Conservation (phyloP, 2,329 filamentous ascomycete species). For the Fusarium devonianum region DNA sequence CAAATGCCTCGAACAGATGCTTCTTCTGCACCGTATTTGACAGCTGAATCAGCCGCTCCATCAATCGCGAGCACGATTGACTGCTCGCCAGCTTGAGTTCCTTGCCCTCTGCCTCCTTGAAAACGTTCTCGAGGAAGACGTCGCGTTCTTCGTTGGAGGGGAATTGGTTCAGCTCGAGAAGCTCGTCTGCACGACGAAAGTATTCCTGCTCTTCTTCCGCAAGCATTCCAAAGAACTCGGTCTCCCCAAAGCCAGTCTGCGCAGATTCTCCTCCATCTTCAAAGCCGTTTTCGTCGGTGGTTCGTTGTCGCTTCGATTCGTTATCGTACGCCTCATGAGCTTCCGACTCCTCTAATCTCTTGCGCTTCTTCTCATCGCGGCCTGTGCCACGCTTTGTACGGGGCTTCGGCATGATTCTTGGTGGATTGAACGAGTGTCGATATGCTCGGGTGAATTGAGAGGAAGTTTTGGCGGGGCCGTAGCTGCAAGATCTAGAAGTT, state of each 20-base stretch:
- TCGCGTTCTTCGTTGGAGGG: constrained; percentile 74
- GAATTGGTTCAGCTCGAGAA: constrained; percentile 91
- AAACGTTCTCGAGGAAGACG: constrained; percentile 81
- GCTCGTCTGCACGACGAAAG: constrained; percentile 87
- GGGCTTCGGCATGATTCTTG: constrained; percentile 52
- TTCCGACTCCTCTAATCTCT: constrained; percentile 44
- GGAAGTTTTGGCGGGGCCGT: constrained; percentile 29
- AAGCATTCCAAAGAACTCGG: constrained; percentile 90
- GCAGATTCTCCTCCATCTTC: constrained; percentile 36
- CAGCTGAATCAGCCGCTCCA: constrained; percentile 88
- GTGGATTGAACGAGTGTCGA: constrained; percentile 10
- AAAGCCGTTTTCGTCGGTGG: constrained; percentile 33
- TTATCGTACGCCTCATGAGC: constrained; percentile 29
- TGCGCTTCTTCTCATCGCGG: constrained; percentile 53
- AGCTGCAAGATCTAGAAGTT: constrained; percentile 18
- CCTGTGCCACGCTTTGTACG: constrained; percentile 51
- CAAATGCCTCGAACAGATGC: constrained; percentile 83
- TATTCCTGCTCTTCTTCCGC: constrained; percentile 95
- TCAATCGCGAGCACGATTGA: constrained; percentile 90
- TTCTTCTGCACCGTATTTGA: constrained; percentile 84
- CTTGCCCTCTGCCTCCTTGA: constrained; percentile 85
- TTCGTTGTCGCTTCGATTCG: constrained; percentile 40
- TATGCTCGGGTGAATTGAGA: constrained; percentile 3
- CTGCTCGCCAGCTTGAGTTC: constrained; percentile 96
- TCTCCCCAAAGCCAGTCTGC: constrained; percentile 55